A percentile compares a stretch with the other conserved stretches of the same genome.
Conservation (phyloP, 192 early-diverging fungal species). For the Entophlyctis helioformis region DNA sequence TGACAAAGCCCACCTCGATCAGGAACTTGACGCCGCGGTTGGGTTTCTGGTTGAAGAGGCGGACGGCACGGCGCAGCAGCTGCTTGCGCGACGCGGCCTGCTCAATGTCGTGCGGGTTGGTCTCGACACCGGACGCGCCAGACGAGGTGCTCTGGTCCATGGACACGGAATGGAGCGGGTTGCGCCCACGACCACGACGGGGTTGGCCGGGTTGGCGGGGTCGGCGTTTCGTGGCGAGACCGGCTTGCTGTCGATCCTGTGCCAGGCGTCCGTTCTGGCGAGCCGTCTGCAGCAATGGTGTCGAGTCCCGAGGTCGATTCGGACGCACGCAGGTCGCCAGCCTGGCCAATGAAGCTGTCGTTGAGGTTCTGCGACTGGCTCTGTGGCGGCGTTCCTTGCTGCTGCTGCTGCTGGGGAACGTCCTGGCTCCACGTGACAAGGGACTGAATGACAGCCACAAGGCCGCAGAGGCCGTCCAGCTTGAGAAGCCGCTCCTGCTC, state of each 20-base stretch:
- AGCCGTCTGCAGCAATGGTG: no score
- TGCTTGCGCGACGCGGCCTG: conserved; percentile 33
- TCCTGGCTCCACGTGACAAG: conserved; percentile 40
- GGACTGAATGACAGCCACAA: conserved; percentile 36
- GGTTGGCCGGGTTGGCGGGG: conserved; percentile 18
- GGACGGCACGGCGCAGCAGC: conserved; percentile 22
- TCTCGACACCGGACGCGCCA: neutral
- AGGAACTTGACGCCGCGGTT: conserved; percentile 36
- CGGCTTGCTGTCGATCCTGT: no score
- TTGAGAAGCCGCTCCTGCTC: conserved; percentile 29
- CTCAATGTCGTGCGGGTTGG: conserved; percentile 17
- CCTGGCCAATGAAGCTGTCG: no score
- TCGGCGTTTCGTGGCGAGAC: no score
- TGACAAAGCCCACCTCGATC: conserved; percentile 31
- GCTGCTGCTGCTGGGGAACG: no score
- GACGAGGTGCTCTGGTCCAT: conserved; percentile 12
- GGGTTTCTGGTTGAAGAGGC: conserved; percentile 41
- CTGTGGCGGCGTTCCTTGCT: no score
- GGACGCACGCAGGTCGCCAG: no score
- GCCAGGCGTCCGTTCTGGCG: no score
- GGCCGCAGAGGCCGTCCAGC: conserved; percentile 23
- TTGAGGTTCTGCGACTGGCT: no score
- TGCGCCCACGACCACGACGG: conserved; percentile 28
- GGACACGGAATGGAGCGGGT: conserved; percentile 28
- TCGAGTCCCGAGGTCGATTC: no score